Base-by-base conservation (phyloP, 1,284 basidiomycete genomes). In the Fomitopsis betulina region DNA sequence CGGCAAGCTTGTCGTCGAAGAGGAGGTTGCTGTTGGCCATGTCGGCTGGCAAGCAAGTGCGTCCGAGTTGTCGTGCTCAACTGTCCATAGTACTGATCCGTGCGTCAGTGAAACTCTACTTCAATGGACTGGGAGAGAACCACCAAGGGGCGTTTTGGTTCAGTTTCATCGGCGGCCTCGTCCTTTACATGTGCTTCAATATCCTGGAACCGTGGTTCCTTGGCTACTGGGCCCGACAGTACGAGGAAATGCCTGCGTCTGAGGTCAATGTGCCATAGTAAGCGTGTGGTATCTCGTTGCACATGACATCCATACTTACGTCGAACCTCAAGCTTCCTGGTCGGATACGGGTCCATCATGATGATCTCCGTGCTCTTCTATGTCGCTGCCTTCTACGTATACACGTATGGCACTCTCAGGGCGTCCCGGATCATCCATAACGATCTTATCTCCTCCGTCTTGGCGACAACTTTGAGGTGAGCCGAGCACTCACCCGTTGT, bases 391-490 rank as follows among this genome's bases (percentile, higher is more conserved):
- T 66, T 70, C 25, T 59, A 65, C 5, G 58, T 74, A 7, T 77
- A 73, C 66, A 69, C 78, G 19, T 64, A 72, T 25, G 79, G 79
- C 7, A 66, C 75, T 30, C 60, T 73, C 61, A 75, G 75, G 47
- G 87, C 87, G 2, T 84, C 85, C 2, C 74, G 77, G 51, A 67
- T 65, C 15, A 78, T 90, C 9, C 88, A 90, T 62, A 65, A 71
- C 25, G 71, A 72, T 45, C 78, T 91, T n/a, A 70, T 89, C 15
- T 67, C 78, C 21, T 75, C 78, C 6, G 74, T 88, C 17, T 75
- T 87, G n/a, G 78, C 79, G 3, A 79, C 84, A 0, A 84, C 81
- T n/a, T 69, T 84, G 58, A 74, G 82, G 70, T 76, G 47, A 17
- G 58, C 59, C 19, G 13, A 38, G 7, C 30, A 27, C n/a, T 37